Conservation (phyloP, 1,284 basidiomycete species). For the Microbotryum intermedium region DNA sequence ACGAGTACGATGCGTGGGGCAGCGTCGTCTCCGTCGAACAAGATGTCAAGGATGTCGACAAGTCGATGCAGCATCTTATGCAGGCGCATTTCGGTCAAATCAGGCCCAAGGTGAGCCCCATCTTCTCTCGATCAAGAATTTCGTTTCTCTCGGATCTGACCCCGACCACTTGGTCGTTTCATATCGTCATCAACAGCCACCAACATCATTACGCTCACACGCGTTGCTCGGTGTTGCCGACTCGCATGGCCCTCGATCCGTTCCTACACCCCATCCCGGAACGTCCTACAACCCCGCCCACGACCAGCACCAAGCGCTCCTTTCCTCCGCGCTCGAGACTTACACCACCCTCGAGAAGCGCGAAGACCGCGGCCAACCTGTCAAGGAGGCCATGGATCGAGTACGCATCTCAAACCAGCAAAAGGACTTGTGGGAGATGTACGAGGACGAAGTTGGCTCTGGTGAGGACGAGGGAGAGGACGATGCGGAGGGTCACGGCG, state of each 20-base stretch:
- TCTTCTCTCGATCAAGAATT: too few species aligned
- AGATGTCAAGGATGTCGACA: slow-evolving; percentile 42
- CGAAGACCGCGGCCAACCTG: slow-evolving; percentile 50
- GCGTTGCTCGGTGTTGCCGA: slow-evolving; percentile 18
- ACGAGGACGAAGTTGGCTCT: slow-evolving; percentile 42
- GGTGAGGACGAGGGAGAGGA: slow-evolving; percentile 39
- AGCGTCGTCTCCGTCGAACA: slow-evolving; percentile 28
- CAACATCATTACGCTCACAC: slow-evolving; percentile 24
- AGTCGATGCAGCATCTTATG: slow-evolving; percentile 38
- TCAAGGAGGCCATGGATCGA: slow-evolving; percentile 49
- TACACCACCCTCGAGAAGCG: slow-evolving; percentile 50
- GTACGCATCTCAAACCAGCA: slow-evolving; percentile 39
- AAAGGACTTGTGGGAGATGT: slow-evolving; percentile 46
- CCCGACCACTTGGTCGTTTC: background rate
- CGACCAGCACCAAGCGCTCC: slow-evolving; percentile 63
- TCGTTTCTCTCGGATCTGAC: background rate
- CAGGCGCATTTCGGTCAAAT: too few species aligned
- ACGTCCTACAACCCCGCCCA: slow-evolving; percentile 88
- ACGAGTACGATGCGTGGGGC: slow-evolving; percentile 63
- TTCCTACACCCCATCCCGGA: slow-evolving; percentile 70
- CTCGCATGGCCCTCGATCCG: slow-evolving; percentile 45
- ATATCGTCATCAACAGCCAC: slow-evolving; percentile 11
- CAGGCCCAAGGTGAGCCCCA: slow-evolving; percentile 15
- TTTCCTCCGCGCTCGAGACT: slow-evolving; percentile 52
- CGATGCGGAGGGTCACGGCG: slow-evolving; percentile 37